Evolutionary conservation across 176 grass and related monocot species (phyloP).

Genomic region (Bonia amplexicaulis): DNA sequence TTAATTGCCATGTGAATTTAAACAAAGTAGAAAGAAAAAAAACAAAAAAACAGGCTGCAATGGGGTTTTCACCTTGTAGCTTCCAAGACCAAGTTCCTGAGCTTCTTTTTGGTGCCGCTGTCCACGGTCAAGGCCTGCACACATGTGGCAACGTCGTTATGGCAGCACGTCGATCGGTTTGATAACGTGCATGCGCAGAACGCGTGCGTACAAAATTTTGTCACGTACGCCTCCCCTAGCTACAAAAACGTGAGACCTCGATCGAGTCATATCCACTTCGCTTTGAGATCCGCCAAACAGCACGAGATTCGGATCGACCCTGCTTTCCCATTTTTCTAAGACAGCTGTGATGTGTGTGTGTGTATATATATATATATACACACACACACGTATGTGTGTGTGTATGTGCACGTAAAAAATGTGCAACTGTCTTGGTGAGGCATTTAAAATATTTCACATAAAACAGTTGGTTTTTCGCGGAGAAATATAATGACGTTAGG

Average conservation of each 20-base stretch:
- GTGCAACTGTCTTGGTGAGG: not conserved
- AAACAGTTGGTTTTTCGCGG: not conserved
- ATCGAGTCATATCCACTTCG: not conserved
- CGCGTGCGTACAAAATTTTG: not conserved
- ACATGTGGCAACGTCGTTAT: not conserved
- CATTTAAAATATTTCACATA: not conserved
- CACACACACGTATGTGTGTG: too few species aligned
- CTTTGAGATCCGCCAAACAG: not conserved
- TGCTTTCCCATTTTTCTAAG: not conserved
- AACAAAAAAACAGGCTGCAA: too few species aligned
- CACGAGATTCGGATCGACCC: not conserved
- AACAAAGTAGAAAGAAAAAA: not conserved
- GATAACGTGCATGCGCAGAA: not conserved
- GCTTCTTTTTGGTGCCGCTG: slow-evolving; percentile 51
- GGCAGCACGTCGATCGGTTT: not conserved
- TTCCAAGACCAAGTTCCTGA: slow-evolving; percentile 56
- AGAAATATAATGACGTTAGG: too few species aligned
- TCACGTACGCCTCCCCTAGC: too few species aligned
- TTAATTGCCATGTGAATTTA: too few species aligned
- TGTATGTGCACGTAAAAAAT: not conserved
- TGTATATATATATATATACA: too few species aligned
- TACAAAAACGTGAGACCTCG: too few species aligned
- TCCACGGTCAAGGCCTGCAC: slow-evolving; percentile 57
- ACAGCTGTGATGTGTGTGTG: too few species aligned
- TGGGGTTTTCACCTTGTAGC: slow-evolving; percentile 61